Evolutionary conservation across 2,329 filamentous ascomycete genomes (phyloP).

Genomic region (Stagonosporopsis chrysanthemi): DNA sequence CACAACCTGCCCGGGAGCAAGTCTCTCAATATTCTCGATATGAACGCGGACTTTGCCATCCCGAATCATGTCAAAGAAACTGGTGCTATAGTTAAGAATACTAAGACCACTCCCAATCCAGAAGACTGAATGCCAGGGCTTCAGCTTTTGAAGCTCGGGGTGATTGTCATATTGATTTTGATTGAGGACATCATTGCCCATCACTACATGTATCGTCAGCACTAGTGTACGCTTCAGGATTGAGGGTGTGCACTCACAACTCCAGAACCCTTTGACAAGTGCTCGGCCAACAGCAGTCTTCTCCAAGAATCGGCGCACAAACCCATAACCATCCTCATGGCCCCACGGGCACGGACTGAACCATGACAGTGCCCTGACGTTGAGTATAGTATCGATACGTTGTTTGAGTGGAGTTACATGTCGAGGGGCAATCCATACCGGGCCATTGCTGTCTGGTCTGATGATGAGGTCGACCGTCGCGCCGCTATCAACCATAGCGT

Average conservation of each 20-base stretch:
- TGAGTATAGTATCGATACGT: constrained; percentile 61
- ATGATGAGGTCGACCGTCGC: constrained; percentile 68
- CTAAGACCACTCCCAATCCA: constrained; percentile 65
- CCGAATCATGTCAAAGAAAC: constrained; percentile 65
- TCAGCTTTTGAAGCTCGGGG: constrained; percentile 51
- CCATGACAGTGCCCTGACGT: constrained; percentile 12
- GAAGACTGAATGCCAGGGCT: constrained; percentile 53
- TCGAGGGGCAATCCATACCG: constrained; percentile 65
- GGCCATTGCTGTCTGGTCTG: constrained; percentile 63
- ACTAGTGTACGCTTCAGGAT: not conserved
- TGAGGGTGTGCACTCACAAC: not conserved
- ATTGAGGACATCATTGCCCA: constrained; percentile 62
- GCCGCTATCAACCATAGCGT: constrained; percentile 62
- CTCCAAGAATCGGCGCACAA: constrained; percentile 10
- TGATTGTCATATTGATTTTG: constrained; percentile 56
- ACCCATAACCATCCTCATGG: constrained; percentile 8
- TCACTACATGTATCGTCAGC: constrained; percentile 37
- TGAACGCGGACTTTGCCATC: constrained; percentile 61
- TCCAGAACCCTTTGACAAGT: constrained; percentile 12
- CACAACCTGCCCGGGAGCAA: constrained; percentile 3
- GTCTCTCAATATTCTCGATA: constrained; percentile 7
- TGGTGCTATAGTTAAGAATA: constrained; percentile 66
- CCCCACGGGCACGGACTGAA: constrained; percentile 37
- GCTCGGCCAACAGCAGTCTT: not conserved
- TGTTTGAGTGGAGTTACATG: constrained; percentile 73